phyloP scores from a whole-genome alignment of 305 asterid species.

The Fraxinus angustifolia region DNA sequence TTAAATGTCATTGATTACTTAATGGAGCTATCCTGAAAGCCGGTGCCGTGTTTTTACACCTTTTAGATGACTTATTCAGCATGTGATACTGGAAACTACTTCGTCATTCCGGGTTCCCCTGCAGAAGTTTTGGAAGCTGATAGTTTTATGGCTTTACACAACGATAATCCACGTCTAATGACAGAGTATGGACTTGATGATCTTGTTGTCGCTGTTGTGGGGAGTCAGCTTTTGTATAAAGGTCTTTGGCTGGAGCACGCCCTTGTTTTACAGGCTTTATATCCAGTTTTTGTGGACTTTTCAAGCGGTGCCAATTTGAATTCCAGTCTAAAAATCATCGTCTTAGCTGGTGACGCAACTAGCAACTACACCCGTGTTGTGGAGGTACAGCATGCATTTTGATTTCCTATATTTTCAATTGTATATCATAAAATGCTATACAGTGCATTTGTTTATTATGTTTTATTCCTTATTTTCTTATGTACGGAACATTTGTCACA shows the following conservation, averaged over 20 bases:
- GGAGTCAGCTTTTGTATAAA: conserved; percentile 67
- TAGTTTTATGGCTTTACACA: conserved; percentile 28
- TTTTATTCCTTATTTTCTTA: conserved; percentile 16
- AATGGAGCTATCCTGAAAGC: not conserved
- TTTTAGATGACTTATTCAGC: conserved; percentile 70
- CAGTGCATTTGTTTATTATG: not conserved
- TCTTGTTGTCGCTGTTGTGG: conserved; percentile 68
- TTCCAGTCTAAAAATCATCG: conserved; percentile 56
- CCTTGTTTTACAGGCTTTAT: conserved; percentile 68
- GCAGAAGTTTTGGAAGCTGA: conserved; percentile 63
- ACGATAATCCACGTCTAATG: conserved; percentile 33
- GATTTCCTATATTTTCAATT: not conserved
- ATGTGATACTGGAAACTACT: conserved; percentile 83
- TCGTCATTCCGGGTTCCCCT: conserved; percentile 83
- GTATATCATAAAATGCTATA: not conserved
- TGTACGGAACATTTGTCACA: conserved; percentile 30
- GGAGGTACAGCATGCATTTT: conserved; percentile 53
- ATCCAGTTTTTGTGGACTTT: conserved; percentile 53
- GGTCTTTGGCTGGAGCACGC: conserved; percentile 95
- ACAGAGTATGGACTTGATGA: conserved; percentile 41
- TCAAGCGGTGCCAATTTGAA: conserved; percentile 30
- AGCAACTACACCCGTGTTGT: conserved; percentile 63
- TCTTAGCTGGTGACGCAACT: conserved; percentile 55
- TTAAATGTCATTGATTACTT: not conserved
- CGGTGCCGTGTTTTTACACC: conserved; percentile 8